Evolutionary conservation across 768 basidiomycete species (phyloP).

Genomic region (Plicaturopsis crispa): DNA sequence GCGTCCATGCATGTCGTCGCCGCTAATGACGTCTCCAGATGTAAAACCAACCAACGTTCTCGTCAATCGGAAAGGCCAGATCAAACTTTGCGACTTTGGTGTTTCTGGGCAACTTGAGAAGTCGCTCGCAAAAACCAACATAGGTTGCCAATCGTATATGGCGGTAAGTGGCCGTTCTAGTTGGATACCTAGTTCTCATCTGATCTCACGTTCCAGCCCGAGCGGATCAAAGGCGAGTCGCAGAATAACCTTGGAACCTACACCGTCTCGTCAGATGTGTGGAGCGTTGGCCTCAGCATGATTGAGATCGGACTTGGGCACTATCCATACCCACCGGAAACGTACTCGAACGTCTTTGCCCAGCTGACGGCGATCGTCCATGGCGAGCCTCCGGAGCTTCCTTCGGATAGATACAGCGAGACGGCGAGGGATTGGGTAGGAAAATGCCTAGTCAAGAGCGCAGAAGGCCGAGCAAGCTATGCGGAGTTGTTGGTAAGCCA

Average conservation of each 20-base stretch:
- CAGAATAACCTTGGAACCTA: constrained; percentile 82
- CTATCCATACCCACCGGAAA: constrained; percentile 97
- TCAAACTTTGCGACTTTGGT: constrained; percentile 99
- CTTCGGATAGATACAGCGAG: constrained; percentile 57
- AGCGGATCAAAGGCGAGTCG: constrained; percentile 93
- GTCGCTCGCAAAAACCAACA: constrained; percentile 94
- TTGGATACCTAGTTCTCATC: constrained; percentile 1
- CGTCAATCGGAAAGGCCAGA: constrained; percentile 77
- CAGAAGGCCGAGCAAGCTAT: constrained; percentile 75
- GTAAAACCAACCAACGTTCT: constrained; percentile 95
- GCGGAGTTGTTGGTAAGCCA: constrained; percentile 63
- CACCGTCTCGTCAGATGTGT: constrained; percentile 94
- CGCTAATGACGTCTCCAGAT: constrained; percentile 34
- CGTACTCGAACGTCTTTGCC: constrained; percentile 94
- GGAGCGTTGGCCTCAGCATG: constrained; percentile 92
- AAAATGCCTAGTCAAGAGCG: constrained; percentile 74
- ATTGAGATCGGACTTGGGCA: constrained; percentile 86
- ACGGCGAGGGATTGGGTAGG: constrained; percentile 79
- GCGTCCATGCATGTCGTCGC: constrained; percentile 2
- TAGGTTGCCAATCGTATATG: constrained; percentile 99
- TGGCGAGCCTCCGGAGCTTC: constrained; percentile 85
- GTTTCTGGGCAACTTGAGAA: constrained; percentile 97
- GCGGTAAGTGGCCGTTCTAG: constrained; percentile 51
- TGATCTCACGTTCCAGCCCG: too few species aligned
- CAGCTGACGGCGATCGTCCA: constrained; percentile 96